A percentile compares a stretch with the other conserved stretches of the same genome.
Conservation (phyloP, 192 early-diverging fungal species). For the Backusella australiensis region DNA sequence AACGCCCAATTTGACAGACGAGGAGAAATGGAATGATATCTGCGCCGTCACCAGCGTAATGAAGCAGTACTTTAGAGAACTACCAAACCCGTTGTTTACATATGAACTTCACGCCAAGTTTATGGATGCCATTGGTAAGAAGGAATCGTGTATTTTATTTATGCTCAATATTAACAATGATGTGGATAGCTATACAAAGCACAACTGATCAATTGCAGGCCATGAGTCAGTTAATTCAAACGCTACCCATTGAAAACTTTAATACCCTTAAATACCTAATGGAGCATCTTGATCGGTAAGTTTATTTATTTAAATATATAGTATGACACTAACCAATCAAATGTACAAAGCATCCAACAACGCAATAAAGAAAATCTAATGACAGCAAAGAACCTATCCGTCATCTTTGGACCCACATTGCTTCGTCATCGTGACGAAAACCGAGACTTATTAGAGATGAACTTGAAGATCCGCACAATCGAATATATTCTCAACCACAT, state of each 20-base stretch:
- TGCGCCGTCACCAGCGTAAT: constrained; percentile 71
- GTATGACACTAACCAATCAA: too few relatives aligned
- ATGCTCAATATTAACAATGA: background rate
- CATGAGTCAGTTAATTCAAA: constrained; percentile 38
- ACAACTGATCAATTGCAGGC: constrained; percentile 34
- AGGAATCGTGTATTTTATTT: background rate
- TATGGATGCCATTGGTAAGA: constrained; percentile 50
- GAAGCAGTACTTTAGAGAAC: constrained; percentile 74
- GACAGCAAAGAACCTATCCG: constrained; percentile 86
- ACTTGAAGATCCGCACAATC: constrained; percentile 62
- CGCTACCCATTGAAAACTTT: constrained; percentile 60
- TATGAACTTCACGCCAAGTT: constrained; percentile 62
- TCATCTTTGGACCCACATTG: constrained; percentile 91
- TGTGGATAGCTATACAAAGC: constrained; percentile 9
- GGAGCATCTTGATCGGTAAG: constrained; percentile 57
- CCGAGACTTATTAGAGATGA: constrained; percentile 70
- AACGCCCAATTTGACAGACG: constrained; percentile 43
- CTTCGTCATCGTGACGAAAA: constrained; percentile 58
- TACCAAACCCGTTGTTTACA: constrained; percentile 72
- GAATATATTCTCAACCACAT: constrained; percentile 68
- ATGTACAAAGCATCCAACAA: constrained; percentile 48
- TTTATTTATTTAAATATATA: background rate
- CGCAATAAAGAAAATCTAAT: constrained; percentile 78
- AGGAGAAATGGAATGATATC: constrained; percentile 61
- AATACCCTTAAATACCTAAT: constrained; percentile 63